Percentiles rank a stretch among this genome's conserved stretches.
These are phyloP conservation scores for Phialophora tarda DNA, from an alignment of 2,329 filamentous ascomycete species.

Conservation along the genomic window DNA sequence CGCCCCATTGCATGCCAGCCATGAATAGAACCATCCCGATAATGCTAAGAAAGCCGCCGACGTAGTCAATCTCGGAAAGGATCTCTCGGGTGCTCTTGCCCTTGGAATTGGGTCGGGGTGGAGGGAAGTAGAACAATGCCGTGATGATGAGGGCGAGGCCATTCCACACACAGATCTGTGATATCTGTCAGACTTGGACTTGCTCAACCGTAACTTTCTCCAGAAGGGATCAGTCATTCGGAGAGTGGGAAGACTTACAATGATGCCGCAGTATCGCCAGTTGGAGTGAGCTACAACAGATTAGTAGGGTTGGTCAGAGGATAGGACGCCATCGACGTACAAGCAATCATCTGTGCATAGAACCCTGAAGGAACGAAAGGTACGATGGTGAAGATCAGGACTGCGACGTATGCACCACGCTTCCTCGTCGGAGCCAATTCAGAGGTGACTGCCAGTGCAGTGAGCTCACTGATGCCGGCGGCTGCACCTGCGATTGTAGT, in stretches of 20 bases:
- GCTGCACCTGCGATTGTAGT: slow-evolving; percentile 67
- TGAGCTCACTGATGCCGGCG: slow-evolving; percentile 71
- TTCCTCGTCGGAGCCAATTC: slow-evolving; percentile 71
- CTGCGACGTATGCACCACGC: slow-evolving; percentile 67
- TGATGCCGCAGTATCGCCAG: slow-evolving; percentile 34
- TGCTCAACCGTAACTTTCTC: not conserved
- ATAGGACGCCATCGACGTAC: slow-evolving; percentile 6
- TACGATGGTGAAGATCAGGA: slow-evolving; percentile 65
- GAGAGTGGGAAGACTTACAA: not conserved
- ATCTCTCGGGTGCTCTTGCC: slow-evolving; percentile 43
- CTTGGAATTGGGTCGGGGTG: slow-evolving; percentile 48
- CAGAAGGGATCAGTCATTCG: not conserved
- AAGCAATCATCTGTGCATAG: slow-evolving; percentile 63
- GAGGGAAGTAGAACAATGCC: slow-evolving; percentile 53
- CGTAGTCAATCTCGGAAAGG: slow-evolving; percentile 56
- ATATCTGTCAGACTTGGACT: not conserved
- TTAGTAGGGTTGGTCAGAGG: not conserved
- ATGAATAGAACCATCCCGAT: slow-evolving; percentile 48
- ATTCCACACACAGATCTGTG: slow-evolving; percentile 45
- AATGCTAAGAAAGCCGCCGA: slow-evolving; percentile 50
- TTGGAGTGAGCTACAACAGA: slow-evolving; percentile 13
- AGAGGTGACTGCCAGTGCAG: slow-evolving; percentile 69
- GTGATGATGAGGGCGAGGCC: slow-evolving; percentile 50
- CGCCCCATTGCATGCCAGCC: slow-evolving; percentile 59
- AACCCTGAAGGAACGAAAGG: slow-evolving; percentile 68